These are phyloP conservation scores for Chaetomium strumarium DNA, from an alignment of 2,329 filamentous ascomycete species.

Conservation along the genomic window DNA sequence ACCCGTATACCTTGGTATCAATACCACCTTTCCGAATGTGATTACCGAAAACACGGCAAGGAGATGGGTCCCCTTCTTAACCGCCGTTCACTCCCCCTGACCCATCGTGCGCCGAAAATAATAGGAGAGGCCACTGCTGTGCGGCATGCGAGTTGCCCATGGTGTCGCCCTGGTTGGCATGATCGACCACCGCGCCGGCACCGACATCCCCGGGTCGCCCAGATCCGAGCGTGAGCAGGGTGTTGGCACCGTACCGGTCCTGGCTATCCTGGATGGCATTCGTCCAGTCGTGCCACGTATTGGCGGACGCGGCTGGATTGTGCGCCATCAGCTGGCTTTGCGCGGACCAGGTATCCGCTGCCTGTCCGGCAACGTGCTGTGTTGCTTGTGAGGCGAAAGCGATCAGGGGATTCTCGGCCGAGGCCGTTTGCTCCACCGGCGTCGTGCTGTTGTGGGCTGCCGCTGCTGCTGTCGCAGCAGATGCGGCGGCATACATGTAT, in stretches of 20 bases:
- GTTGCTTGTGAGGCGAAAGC: constrained; percentile 36
- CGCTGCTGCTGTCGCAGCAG: constrained; percentile 14
- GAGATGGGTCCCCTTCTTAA: background rate
- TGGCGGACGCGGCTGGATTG: constrained; percentile 28
- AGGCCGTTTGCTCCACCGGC: constrained; percentile 21
- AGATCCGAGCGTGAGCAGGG: constrained; percentile 42
- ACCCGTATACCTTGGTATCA: constrained; percentile 3
- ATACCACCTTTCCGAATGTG: background rate
- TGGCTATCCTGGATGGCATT: constrained; percentile 45
- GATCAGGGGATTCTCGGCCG: constrained; percentile 33
- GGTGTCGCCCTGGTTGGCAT: constrained; percentile 15
- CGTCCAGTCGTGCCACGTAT: constrained; percentile 51
- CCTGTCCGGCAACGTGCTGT: constrained; percentile 27
- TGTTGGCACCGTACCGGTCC: constrained; percentile 44
- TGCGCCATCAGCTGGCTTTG: constrained; percentile 30
- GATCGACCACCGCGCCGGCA: constrained; percentile 9
- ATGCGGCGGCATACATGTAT: constrained; percentile 22
- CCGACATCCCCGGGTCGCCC: constrained; percentile 22
- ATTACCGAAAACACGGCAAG: background rate
- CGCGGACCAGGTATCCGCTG: constrained; percentile 21
- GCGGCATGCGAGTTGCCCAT: constrained; percentile 17
- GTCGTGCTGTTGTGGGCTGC: constrained; percentile 8
- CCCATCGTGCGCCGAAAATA: constrained; percentile 16
- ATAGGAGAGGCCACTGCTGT: constrained; percentile 26
- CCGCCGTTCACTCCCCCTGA: constrained; percentile 9